Evolutionary conservation across 192 early-diverging fungal species (phyloP).

Genomic region (Hyaloraphidium curvatum): DNA sequence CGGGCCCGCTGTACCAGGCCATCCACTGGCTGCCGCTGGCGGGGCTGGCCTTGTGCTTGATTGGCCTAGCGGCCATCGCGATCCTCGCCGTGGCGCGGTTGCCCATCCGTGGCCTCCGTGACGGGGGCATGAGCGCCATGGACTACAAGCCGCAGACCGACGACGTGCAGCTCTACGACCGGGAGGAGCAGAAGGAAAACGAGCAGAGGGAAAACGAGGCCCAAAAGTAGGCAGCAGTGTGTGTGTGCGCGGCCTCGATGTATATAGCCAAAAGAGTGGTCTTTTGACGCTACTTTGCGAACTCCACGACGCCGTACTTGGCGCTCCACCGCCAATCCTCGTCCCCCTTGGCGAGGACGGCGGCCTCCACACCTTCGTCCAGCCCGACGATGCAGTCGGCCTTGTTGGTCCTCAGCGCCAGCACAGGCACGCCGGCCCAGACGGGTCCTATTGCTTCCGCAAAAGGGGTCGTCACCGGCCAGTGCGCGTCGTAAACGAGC

Average conservation of each 20-base stretch:
- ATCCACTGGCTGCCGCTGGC: not conserved
- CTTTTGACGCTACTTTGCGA: no score
- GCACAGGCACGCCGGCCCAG: slow-evolving; percentile 7
- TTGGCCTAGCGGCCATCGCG: not conserved
- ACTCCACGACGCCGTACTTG: no score
- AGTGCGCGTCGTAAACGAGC: slow-evolving; percentile 74
- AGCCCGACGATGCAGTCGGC: not conserved
- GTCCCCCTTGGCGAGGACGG: no score
- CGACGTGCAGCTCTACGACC: no score
- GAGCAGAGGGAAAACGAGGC: no score
- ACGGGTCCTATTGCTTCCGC: slow-evolving; percentile 60
- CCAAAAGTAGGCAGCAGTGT: no score
- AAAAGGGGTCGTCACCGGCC: slow-evolving; percentile 66
- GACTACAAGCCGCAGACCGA: no score
- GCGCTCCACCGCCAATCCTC: no score
- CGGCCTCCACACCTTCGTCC: slow-evolving; percentile 2
- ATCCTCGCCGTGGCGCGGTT: not conserved
- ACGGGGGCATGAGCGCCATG: no score
- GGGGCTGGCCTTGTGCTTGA: not conserved
- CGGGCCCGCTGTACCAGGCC: not conserved
- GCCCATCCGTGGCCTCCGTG: not conserved
- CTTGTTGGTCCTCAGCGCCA: not conserved
- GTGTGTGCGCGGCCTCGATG: no score
- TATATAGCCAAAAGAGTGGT: no score
- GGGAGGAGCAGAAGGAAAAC: no score